Evolutionary conservation across 352 stramenopile species (phyloP).

Genomic region (Phytophthora pisi): DNA sequence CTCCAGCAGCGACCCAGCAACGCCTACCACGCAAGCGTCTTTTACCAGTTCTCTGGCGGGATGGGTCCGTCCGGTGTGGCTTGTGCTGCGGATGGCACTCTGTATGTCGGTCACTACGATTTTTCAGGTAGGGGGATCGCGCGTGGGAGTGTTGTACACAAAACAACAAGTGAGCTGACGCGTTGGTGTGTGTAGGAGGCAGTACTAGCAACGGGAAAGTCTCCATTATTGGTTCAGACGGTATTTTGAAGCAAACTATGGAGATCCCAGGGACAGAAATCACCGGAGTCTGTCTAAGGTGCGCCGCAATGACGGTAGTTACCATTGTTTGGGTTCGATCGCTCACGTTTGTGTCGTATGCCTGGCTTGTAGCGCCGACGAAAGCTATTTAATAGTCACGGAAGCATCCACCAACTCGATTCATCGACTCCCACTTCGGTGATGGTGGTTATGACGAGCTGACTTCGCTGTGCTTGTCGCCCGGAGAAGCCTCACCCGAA

Average conservation of each 20-base stretch:
- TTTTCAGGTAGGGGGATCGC: constrained; percentile 54
- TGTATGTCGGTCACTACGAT: constrained; percentile 89
- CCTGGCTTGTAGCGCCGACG: constrained; percentile 43
- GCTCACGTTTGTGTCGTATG: constrained; percentile 9
- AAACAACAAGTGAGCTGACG: neutral
- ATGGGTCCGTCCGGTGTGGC: constrained; percentile 80
- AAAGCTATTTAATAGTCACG: constrained; percentile 70
- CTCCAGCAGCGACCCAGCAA: constrained; percentile 68
- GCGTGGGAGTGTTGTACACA: neutral
- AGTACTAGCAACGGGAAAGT: constrained; percentile 56
- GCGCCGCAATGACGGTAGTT: neutral
- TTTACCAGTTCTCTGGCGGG: constrained; percentile 82
- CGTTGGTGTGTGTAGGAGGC: constrained; percentile 17
- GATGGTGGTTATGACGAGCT: constrained; percentile 23
- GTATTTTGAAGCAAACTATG: constrained; percentile 53
- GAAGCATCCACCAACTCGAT: constrained; percentile 80
- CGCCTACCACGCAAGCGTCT: constrained; percentile 80
- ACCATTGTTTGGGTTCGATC: neutral
- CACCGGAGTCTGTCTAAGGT: constrained; percentile 80
- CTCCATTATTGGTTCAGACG: constrained; percentile 63
- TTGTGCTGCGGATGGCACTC: constrained; percentile 54
- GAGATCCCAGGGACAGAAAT: constrained; percentile 72
- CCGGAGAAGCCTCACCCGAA: constrained; percentile 43
- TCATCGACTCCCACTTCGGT: constrained; percentile 50
- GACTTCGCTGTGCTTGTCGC: constrained; percentile 27